Conservation (phyloP, 768 basidiomycete genomes). For the Suillus subalutaceus region DNA sequence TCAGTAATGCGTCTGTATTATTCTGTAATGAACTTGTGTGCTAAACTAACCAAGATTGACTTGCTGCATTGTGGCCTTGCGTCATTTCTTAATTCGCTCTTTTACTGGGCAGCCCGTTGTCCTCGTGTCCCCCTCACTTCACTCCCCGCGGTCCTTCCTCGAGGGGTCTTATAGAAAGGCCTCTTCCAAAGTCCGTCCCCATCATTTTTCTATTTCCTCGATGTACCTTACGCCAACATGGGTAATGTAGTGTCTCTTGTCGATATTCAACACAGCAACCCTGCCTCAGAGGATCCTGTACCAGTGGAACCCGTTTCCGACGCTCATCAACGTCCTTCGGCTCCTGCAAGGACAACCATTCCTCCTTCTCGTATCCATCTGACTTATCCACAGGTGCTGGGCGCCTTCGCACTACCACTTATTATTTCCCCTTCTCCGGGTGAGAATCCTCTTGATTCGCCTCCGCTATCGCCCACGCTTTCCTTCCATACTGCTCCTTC, state of each 20-base stretch:
- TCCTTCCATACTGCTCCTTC: conserved; percentile 53
- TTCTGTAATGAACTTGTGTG: conserved; percentile 23
- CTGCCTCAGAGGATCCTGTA: conserved; percentile 20
- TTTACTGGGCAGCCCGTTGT: conserved; percentile 25
- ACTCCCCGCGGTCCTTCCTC: conserved; percentile 29
- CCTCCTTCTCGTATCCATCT: conserved; percentile 40
- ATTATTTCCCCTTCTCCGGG: conserved; percentile 36
- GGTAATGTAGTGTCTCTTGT: conserved; percentile 37
- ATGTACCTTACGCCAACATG: conserved; percentile 26
- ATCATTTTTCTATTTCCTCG: conserved; percentile 10
- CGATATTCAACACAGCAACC: conserved; percentile 28
- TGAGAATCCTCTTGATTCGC: conserved; percentile 40
- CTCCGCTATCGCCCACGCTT: conserved; percentile 41
- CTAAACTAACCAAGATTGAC: conserved; percentile 17
- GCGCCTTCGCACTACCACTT: conserved; percentile 32
- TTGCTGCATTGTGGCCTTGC: conserved; percentile 21
- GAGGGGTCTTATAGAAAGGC: conserved; percentile 25
- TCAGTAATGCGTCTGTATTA: conserved; percentile 21
- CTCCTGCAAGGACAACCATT: conserved; percentile 18
- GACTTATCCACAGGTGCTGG: conserved; percentile 35
- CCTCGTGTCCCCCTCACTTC: conserved; percentile 33
- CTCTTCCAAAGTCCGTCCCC: conserved; percentile 27
- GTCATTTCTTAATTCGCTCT: conserved; percentile 25
- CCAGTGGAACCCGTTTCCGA: conserved; percentile 2
- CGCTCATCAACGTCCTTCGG: conserved; percentile 6